phyloP scores from a whole-genome alignment of 345 rosid species.

The Crucihimalaya himalaica region DNA sequence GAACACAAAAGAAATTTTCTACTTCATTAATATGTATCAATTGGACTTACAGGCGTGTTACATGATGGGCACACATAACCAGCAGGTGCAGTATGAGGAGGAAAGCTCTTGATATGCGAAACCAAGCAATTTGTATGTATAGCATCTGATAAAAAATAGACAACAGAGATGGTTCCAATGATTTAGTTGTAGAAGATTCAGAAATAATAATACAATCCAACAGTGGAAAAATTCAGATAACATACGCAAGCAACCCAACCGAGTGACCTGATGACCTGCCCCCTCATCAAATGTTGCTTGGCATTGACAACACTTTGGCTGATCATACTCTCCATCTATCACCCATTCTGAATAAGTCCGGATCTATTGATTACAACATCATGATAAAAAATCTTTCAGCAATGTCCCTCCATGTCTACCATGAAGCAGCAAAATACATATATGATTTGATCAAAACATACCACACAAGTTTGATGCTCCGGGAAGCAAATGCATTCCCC shows the following conservation, averaged over 20 bases:
- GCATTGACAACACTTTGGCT: slow-evolving; percentile 95
- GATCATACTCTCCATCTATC: slow-evolving; percentile 97
- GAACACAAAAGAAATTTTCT: not conserved
- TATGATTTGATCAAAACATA: slow-evolving; percentile 37
- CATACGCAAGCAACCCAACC: slow-evolving; percentile 99
- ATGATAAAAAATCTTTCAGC: slow-evolving; percentile 19
- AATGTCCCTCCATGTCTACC: slow-evolving; percentile 1
- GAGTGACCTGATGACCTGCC: slow-evolving; percentile 65
- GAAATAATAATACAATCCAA: slow-evolving; percentile 17
- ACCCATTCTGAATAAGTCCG: slow-evolving; percentile 99
- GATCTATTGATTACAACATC: slow-evolving; percentile 51
- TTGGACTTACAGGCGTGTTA: slow-evolving; percentile 69
- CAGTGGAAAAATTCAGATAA: slow-evolving; percentile 33
- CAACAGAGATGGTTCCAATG: slow-evolving; percentile 1
- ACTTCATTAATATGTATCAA: not conserved
- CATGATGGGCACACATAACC: slow-evolving; percentile 91
- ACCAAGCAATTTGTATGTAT: slow-evolving; percentile 87
- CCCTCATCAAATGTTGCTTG: slow-evolving; percentile 73
- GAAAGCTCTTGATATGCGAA: slow-evolving; percentile 83
- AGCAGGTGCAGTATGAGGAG: slow-evolving; percentile 96
- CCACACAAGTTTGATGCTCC: slow-evolving; percentile 97
- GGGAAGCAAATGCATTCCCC: slow-evolving; percentile 96
- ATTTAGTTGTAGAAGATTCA: not conserved
- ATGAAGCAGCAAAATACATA: not conserved
- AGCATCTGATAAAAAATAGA: slow-evolving; percentile 59